Percentiles rank a stretch among this genome's conserved stretches.
These are phyloP conservation scores for Clarireedia homoeocarpa DNA, from an alignment of 2,329 filamentous ascomycete species.

Conservation along the genomic window DNA sequence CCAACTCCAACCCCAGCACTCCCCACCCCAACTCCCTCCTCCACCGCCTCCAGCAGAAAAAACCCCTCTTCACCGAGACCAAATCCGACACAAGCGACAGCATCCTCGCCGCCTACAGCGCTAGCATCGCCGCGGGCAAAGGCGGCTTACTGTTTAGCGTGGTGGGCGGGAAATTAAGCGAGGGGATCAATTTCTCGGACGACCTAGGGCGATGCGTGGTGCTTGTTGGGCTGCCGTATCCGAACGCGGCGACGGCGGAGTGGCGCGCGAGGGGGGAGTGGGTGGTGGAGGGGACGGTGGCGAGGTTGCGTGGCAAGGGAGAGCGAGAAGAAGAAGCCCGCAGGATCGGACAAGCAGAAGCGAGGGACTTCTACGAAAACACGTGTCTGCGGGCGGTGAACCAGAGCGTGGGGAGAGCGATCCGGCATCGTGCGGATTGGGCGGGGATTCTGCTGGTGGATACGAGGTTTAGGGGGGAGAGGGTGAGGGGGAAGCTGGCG, in stretches of 20 bases:
- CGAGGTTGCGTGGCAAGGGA: neutral
- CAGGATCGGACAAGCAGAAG: constrained; percentile 42
- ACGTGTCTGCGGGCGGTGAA: constrained; percentile 95
- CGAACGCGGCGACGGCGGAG: constrained; percentile 80
- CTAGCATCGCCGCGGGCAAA: constrained; percentile 51
- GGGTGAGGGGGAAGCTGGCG: constrained; percentile 74
- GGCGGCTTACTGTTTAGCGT: constrained; percentile 84
- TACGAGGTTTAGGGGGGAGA: constrained; percentile 62
- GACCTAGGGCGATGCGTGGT: constrained; percentile 79
- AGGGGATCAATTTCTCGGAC: constrained; percentile 98
- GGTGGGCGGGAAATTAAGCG: constrained; percentile 88
- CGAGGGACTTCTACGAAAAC: constrained; percentile 84
- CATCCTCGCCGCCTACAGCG: constrained; percentile 64
- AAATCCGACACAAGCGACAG: constrained; percentile 47
- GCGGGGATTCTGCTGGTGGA: constrained; percentile 85
- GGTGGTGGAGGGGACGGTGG: constrained; percentile 54
- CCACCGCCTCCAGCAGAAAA: constrained; percentile 49
- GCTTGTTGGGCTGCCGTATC: constrained; percentile 88
- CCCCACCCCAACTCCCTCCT: constrained; percentile 39
- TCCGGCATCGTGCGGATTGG: constrained; percentile 81
- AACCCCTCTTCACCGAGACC: constrained; percentile 53
- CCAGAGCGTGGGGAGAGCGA: constrained; percentile 89
- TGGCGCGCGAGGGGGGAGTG: constrained; percentile 92
- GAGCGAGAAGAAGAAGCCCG: constrained; percentile 32
- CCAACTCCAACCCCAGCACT: neutral